A percentile compares a stretch with the other conserved stretches of the same genome.
These are phyloP conservation scores for Luffa acutangula DNA, from an alignment of 306 rosid species.

Conservation along the genomic window DNA sequence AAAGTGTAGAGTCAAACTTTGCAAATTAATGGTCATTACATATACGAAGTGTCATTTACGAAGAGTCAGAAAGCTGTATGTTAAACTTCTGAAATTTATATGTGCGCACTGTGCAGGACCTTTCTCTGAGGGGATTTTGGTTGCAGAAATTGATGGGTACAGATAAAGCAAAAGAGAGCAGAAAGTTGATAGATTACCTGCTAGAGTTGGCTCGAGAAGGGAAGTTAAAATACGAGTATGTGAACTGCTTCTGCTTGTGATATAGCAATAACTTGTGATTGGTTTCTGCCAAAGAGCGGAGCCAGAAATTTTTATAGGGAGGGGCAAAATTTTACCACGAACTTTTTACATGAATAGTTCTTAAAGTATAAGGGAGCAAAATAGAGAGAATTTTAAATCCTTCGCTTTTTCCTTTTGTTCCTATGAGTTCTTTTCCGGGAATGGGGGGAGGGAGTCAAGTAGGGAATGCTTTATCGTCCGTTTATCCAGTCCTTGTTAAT, in stretches of 20 bases:
- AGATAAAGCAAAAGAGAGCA: conserved; percentile 57
- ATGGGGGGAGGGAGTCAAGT: too few species aligned
- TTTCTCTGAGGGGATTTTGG: conserved; percentile 93
- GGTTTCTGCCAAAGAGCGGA: not conserved
- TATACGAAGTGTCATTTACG: not conserved
- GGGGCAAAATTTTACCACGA: not conserved
- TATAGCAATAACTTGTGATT: not conserved
- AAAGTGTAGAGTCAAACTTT: not conserved
- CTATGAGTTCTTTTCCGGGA: too few species aligned
- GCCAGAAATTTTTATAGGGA: not conserved
- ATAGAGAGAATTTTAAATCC: not conserved
- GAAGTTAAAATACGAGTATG: conserved; percentile 72
- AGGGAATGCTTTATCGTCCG: too few species aligned
- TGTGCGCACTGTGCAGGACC: conserved; percentile 39
- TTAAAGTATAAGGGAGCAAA: not conserved
- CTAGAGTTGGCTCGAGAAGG: conserved; percentile 55
- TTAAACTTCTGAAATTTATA: not conserved
- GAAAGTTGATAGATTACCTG: conserved; percentile 72
- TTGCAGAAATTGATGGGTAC: conserved; percentile 65
- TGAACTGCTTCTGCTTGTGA: not conserved
- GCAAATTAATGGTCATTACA: not conserved
- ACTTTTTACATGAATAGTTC: not conserved
- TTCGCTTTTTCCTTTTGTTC: too few species aligned
- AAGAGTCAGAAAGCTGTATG: not conserved
- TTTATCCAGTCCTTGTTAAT: too few species aligned